Evolutionary conservation across 768 basidiomycete species (phyloP).

Genomic region (Russula virescens): DNA sequence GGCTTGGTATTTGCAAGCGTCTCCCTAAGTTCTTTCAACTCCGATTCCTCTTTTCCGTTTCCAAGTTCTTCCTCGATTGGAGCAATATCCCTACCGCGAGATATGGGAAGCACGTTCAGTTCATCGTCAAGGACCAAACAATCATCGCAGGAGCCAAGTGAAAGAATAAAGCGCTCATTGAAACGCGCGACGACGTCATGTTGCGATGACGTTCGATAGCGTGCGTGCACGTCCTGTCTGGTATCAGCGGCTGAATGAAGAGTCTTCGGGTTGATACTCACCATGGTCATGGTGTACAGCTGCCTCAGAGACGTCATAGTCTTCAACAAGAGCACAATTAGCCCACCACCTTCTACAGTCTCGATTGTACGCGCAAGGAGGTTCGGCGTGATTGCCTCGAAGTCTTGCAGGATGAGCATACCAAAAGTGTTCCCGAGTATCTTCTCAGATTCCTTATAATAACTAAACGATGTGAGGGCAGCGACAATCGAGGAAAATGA

Average conservation of each 20-base stretch:
- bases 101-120: slow-evolving; percentile 94
- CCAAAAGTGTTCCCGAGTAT: slow-evolving; percentile 97
- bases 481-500: not conserved
- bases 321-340: slow-evolving; percentile 85
- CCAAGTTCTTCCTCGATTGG: slow-evolving; percentile 50
- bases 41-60: slow-evolving; percentile 49
- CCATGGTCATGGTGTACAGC: slow-evolving; percentile 86
- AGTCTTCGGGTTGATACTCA: slow-evolving; percentile 25
- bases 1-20: slow-evolving; percentile 78
- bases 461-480: slow-evolving; percentile 34
- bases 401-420: slow-evolving; percentile 95
- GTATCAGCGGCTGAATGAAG: not conserved
- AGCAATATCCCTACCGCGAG: slow-evolving; percentile 87
- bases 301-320: slow-evolving; percentile 92
- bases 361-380: slow-evolving; percentile 94
- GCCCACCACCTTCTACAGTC: slow-evolving; percentile 93
- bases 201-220: slow-evolving; percentile 90
- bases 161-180: slow-evolving; percentile 98
- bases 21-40: slow-evolving; percentile 74
- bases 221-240: slow-evolving; percentile 86
- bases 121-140: slow-evolving; percentile 97
- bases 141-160: slow-evolving; percentile 86
- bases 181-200: slow-evolving; percentile 89
- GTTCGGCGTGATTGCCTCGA: slow-evolving; percentile 97
- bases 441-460: slow-evolving; percentile 97